phyloP scores from a whole-genome alignment of 768 basidiomycete species.

The Fistulinella prunicolor region DNA sequence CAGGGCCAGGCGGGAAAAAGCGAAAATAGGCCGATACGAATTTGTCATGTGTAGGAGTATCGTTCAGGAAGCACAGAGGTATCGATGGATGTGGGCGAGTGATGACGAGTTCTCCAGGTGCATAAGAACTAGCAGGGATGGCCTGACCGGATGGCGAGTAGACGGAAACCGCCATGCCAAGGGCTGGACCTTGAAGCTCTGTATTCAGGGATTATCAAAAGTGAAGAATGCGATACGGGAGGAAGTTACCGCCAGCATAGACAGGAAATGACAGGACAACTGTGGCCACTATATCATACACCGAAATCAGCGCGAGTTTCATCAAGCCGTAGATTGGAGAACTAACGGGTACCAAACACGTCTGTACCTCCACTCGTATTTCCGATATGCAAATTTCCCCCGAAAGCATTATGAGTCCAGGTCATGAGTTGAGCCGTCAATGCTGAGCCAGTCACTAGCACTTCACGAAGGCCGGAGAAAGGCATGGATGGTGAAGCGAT shows the following conservation, averaged over 20 bases:
- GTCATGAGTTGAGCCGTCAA: slow-evolving; percentile 64
- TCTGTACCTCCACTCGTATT: slow-evolving; percentile 72
- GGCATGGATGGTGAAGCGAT: slow-evolving; percentile 15
- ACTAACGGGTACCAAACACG: slow-evolving; percentile 61
- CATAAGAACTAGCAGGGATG: slow-evolving; percentile 51
- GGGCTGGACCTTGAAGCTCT: slow-evolving; percentile 62
- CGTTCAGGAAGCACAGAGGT: slow-evolving; percentile 68
- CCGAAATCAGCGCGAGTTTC: neutral
- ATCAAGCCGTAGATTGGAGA: neutral
- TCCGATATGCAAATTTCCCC: slow-evolving; percentile 44
- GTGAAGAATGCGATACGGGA: neutral
- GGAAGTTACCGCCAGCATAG: slow-evolving; percentile 55
- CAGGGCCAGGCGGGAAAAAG: slow-evolving; percentile 50
- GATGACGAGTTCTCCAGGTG: slow-evolving; percentile 64
- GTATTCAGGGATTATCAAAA: neutral
- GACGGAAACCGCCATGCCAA: slow-evolving; percentile 67
- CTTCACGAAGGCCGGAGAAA: slow-evolving; percentile 52
- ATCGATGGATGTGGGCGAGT: slow-evolving; percentile 69
- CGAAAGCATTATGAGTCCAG: slow-evolving; percentile 61
- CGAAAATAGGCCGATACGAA: slow-evolving; percentile 63
- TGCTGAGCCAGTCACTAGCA: slow-evolving; percentile 60
- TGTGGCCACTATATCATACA: slow-evolving; percentile 47
- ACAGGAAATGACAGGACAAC: slow-evolving; percentile 49
- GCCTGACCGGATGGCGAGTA: slow-evolving; percentile 59
- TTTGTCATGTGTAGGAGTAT: slow-evolving; percentile 46